Evolutionary conservation across 2,329 filamentous ascomycete genomes (phyloP), one percentile per base, ranked within the genome.

Genomic region (Aureobasidium subglaciale): DNA sequence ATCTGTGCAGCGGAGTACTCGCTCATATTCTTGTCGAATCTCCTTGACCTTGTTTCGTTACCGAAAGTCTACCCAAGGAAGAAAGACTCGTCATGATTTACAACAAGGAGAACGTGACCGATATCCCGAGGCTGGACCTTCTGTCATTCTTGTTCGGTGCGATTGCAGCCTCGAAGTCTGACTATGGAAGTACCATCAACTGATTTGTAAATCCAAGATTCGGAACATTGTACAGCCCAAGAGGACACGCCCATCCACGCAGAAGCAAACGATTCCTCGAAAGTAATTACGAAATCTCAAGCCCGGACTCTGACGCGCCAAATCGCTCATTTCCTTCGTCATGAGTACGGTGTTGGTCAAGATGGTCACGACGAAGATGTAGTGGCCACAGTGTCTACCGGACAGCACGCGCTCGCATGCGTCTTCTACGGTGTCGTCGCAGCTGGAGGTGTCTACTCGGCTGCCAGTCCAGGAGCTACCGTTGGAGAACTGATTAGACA

Each of bases 371-470:
- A 70, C 32, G 73, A 73, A 50, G 78, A 83, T 60, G 75, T 83
- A 4, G 77, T 83, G 13, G 76, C 82, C 4, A 73, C 77, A 16
- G 75, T 84, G 25, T 80, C 78, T 1, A 76, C 77, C 0, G 82
- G 82, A 2, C 78, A 84, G 60, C 75, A 76, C 42, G 70, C 82
- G 5, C 70, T 84, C 0, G 75, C 80, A 0, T 71, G 75, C 11
- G 60, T 81, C 1, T 80, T 81, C 62, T 84, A 75, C 59, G 78
- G 76, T 13, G 75, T 82, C 52, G 71, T 85, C 42, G 81, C 78
- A 3, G 80, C 81, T 2, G 81, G 77, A 1, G 82, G 80, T 16
- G 74, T 85, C 24, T 84, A 81, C 61, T 80, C 78, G 6, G 76
- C 79, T 5, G 79, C 79, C 0, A 78, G 74, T 43, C 71, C 78